A percentile compares a stretch with the other conserved stretches of the same genome.
phyloP scores from a whole-genome alignment of 2,329 filamentous ascomycete genomes.

The Pleomassaria siparia region DNA sequence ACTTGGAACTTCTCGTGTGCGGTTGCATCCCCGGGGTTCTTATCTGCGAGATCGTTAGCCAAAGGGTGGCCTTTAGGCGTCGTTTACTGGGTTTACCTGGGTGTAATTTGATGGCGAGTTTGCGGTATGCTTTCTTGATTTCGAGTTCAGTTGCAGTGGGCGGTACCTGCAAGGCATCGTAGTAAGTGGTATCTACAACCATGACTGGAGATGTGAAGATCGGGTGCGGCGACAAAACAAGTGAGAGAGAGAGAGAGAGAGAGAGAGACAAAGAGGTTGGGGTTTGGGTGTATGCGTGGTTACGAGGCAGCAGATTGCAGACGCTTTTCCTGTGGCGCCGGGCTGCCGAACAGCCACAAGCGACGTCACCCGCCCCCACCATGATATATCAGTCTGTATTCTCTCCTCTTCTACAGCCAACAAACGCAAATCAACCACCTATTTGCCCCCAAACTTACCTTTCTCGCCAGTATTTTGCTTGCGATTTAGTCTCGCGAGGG shows the following conservation, averaged over 20 bases:
- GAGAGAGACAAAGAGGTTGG: neutral
- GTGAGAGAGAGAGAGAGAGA: slow-evolving; percentile 1
- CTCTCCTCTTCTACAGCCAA: neutral
- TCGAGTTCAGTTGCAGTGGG: slow-evolving; percentile 85
- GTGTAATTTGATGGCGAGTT: slow-evolving; percentile 86
- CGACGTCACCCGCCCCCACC: slow-evolving; percentile 18
- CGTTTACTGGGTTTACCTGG: slow-evolving; percentile 61
- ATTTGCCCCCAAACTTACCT: too few species aligned
- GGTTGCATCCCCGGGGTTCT: slow-evolving; percentile 94
- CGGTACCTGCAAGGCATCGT: slow-evolving; percentile 82
- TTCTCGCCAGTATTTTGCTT: too few species aligned
- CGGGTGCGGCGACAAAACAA: neutral
- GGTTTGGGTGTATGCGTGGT: slow-evolving; percentile 5
- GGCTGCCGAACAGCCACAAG: slow-evolving; percentile 10
- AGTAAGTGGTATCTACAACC: slow-evolving; percentile 88
- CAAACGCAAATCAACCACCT: neutral
- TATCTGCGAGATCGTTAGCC: slow-evolving; percentile 62
- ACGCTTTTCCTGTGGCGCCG: slow-evolving; percentile 5
- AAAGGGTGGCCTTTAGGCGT: slow-evolving; percentile 2
- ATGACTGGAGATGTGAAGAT: slow-evolving; percentile 50
- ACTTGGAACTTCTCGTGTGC: slow-evolving; percentile 93
- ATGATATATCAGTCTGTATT: neutral
- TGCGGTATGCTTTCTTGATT: slow-evolving; percentile 96
- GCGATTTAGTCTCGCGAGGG: too few species aligned
- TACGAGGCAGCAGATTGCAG: slow-evolving; percentile 9